Evolutionary conservation across 805 yeast species (phyloP).

Genomic region (Barnettozyma botsteinii): DNA sequence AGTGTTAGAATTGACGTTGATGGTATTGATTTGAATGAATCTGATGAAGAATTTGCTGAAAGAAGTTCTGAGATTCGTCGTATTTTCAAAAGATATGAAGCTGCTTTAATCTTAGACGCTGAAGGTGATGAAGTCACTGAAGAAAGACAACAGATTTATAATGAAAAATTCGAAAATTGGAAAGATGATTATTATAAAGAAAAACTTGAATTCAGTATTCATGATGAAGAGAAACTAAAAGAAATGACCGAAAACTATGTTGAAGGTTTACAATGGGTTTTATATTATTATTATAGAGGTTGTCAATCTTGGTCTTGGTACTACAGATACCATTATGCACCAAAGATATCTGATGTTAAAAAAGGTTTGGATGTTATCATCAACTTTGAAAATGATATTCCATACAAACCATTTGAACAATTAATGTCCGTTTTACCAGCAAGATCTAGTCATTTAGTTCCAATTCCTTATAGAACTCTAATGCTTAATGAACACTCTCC

Average conservation of each 20-base stretch:
- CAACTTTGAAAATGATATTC: slow-evolving; percentile 61
- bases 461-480: slow-evolving; percentile 66
- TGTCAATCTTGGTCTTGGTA: slow-evolving; percentile 97
- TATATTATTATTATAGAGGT: slow-evolving; percentile 84
- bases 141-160: slow-evolving; percentile 57
- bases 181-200: slow-evolving; percentile 77
- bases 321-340: slow-evolving; percentile 84
- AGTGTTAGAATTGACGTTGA: slow-evolving; percentile 63
- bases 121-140: slow-evolving; percentile 49
- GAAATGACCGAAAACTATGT: slow-evolving; percentile 73
- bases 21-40: slow-evolving; percentile 63
- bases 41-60: slow-evolving; percentile 56
- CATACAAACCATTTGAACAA: slow-evolving; percentile 92
- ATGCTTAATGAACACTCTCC: slow-evolving; percentile 87
- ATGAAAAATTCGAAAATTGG: slow-evolving; percentile 73
- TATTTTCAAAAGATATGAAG: slow-evolving; percentile 57
- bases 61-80: slow-evolving; percentile 47
- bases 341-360: slow-evolving; percentile 83
- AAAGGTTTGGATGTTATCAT: slow-evolving; percentile 64
- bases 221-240: slow-evolving; percentile 53
- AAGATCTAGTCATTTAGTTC: slow-evolving; percentile 76
- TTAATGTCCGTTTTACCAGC: slow-evolving; percentile 97
- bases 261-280: slow-evolving; percentile 96
- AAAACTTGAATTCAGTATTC: slow-evolving; percentile 62
- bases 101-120: slow-evolving; percentile 46